A percentile compares a stretch with the other conserved stretches of the same genome.
Conservation (phyloP, 495 filamentous ascomycete species). For the Aspergillus olivimuriae region DNA sequence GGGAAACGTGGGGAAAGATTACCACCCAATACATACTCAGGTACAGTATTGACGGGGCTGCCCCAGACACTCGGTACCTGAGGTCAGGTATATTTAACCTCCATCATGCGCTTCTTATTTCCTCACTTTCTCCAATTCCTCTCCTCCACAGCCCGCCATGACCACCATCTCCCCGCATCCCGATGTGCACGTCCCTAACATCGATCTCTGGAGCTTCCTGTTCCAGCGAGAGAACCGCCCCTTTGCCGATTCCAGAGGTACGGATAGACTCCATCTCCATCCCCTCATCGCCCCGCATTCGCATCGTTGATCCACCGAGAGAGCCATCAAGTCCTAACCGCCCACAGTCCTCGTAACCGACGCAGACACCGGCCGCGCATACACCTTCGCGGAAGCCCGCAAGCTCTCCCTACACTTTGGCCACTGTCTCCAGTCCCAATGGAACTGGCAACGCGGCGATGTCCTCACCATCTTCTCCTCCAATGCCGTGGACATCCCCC, state of each 20-base stretch:
- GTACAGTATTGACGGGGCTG: too few relatives aligned
- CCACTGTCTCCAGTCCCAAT: constrained; percentile 54
- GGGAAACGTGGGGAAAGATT: too few relatives aligned
- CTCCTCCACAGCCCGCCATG: too few relatives aligned
- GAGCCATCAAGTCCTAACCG: neutral
- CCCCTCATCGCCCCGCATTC: neutral
- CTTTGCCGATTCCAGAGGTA: constrained; percentile 44
- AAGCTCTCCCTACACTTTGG: constrained; percentile 59
- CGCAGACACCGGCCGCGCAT: constrained; percentile 51
- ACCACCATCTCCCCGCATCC: constrained; percentile 11
- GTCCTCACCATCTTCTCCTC: constrained; percentile 53
- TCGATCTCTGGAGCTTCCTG: constrained; percentile 60
- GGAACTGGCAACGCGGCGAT: constrained; percentile 66
- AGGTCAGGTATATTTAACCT: too few relatives aligned
- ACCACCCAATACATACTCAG: too few relatives aligned
- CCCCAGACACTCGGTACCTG: too few relatives aligned
- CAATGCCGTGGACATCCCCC: constrained; percentile 58
- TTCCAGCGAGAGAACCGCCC: constrained; percentile 59
- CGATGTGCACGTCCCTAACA: constrained; percentile 10
- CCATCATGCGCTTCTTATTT: too few relatives aligned
- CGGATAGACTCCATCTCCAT: neutral
- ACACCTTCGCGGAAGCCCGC: constrained; percentile 58
- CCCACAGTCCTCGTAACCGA: constrained; percentile 66
- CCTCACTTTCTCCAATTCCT: too few relatives aligned
- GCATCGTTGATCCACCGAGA: neutral